Evolutionary conservation across 1,139 yeast species (phyloP).

Genomic region (Debaryomycetaceae sp.): DNA sequence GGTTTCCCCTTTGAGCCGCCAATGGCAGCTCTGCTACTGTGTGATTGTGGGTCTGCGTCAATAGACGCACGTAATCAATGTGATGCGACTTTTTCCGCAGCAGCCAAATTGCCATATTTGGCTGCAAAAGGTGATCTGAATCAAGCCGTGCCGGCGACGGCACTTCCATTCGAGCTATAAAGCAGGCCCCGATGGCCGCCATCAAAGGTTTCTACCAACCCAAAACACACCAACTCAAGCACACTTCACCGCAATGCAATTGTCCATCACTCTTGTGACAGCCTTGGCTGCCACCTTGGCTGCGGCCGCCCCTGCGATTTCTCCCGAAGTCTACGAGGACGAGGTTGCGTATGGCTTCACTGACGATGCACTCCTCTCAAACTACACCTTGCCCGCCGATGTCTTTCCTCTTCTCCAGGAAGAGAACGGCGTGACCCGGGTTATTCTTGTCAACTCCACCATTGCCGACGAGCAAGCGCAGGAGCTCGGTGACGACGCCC

Average conservation of each 20-base stretch:
- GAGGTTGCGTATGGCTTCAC: slow-evolving; percentile 3
- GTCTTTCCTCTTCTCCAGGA: slow-evolving; percentile 1
- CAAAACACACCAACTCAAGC: background rate
- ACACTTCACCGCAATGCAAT: slow-evolving; percentile 5
- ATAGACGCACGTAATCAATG: slow-evolving; percentile 1
- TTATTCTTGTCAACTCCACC: slow-evolving; percentile 5
- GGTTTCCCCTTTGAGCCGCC: background rate
- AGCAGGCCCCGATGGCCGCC: no score
- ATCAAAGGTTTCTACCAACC: slow-evolving; percentile 1
- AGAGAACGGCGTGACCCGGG: slow-evolving; percentile 1
- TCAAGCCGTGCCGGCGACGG: no score
- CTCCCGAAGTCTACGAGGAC: slow-evolving; percentile 3
- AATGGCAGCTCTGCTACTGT: background rate
- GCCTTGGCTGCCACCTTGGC: slow-evolving; percentile 5
- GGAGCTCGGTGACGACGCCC: background rate
- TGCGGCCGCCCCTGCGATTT: slow-evolving; percentile 3
- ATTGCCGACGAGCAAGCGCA: slow-evolving; percentile 6
- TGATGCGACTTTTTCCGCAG: slow-evolving; percentile 2
- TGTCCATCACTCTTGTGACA: slow-evolving; percentile 2
- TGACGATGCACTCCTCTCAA: slow-evolving; percentile 4
- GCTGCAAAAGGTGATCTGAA: slow-evolving; percentile 7
- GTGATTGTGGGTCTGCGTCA: background rate
- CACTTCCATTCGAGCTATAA: no score
- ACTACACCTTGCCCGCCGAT: slow-evolving; percentile 1
- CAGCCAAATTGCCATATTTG: slow-evolving; percentile 7